These are phyloP conservation scores for Solanum medicagineum DNA, from an alignment of 257 asterid species.

Conservation along the genomic window DNA sequence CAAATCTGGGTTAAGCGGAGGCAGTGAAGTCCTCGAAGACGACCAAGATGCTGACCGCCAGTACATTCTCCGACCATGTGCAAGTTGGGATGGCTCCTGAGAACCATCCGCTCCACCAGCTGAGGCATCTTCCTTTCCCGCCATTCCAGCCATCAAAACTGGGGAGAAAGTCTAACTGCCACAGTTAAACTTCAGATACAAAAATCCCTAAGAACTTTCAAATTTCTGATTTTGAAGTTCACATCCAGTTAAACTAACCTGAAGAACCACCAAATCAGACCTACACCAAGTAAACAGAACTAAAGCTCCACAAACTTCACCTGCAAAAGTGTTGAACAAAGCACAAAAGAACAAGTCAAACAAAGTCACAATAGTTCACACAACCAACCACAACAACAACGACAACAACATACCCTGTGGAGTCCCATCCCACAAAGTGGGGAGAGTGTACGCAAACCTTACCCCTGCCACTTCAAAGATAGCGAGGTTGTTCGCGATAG, in stretches of 20 bases:
- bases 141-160: conserved; percentile 17
- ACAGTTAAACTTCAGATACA: not conserved
- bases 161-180: not conserved
- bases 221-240: not conserved
- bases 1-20: conserved; percentile 31
- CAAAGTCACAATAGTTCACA: not conserved
- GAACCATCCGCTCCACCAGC: conserved; percentile 17
- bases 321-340: conserved; percentile 1
- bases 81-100: conserved; percentile 10
- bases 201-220: not conserved
- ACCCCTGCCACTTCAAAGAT: not conserved
- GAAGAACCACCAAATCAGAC: not conserved
- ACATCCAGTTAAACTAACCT: not conserved
- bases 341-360: conserved; percentile 3
- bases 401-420: not conserved
- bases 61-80: conserved; percentile 25
- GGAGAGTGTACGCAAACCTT: not conserved
- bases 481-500: not conserved
- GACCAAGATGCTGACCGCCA: conserved; percentile 59
- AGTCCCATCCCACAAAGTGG: not conserved
- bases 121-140: conserved; percentile 30
- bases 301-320: conserved; percentile 2
- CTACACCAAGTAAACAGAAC: not conserved
- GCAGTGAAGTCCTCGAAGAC: conserved; percentile 29
- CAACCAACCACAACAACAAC: not conserved